These are phyloP conservation scores for Draba incana DNA, from an alignment of 345 rosid genomes.

Conservation along the genomic window DNA sequence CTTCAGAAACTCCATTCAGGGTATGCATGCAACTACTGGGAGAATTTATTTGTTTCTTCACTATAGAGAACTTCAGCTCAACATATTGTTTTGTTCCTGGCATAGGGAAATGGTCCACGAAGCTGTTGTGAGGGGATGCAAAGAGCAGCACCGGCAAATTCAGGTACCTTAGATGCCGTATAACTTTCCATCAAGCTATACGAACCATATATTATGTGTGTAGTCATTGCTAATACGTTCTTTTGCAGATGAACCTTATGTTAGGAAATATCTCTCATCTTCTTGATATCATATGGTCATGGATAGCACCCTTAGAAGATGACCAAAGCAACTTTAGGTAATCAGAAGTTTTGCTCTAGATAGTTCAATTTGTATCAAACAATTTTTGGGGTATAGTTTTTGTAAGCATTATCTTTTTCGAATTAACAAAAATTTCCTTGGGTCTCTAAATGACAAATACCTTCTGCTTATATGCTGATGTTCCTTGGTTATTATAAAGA, in stretches of 20 bases:
- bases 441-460: constrained; percentile 19
- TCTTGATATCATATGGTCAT: constrained; percentile 91
- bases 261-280: constrained; percentile 84
- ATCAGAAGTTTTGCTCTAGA: constrained; percentile 20
- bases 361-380: constrained; percentile 7
- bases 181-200: constrained; percentile 18
- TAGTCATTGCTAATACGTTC: constrained; percentile 33
- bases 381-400: constrained; percentile 8
- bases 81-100: constrained; percentile 30
- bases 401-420: constrained; percentile 11
- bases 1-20: constrained; percentile 98
- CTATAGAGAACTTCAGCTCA: constrained; percentile 8
- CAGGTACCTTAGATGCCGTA: constrained; percentile 54
- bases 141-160: constrained; percentile 96
- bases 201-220: constrained; percentile 14
- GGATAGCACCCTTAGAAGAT: constrained; percentile 96
- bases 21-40: constrained; percentile 44
- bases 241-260: constrained; percentile 91
- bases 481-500: constrained; percentile 3
- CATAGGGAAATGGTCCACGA: constrained; percentile 85
- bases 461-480: not conserved
- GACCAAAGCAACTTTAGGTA: constrained; percentile 79
- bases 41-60: not conserved
- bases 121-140: constrained; percentile 85
- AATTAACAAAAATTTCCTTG: not conserved